A percentile compares a stretch with the other conserved stretches of the same genome.
Evolutionary conservation across 1,284 basidiomycete genomes (phyloP).

Genomic region (Coniferiporia weirii): DNA sequence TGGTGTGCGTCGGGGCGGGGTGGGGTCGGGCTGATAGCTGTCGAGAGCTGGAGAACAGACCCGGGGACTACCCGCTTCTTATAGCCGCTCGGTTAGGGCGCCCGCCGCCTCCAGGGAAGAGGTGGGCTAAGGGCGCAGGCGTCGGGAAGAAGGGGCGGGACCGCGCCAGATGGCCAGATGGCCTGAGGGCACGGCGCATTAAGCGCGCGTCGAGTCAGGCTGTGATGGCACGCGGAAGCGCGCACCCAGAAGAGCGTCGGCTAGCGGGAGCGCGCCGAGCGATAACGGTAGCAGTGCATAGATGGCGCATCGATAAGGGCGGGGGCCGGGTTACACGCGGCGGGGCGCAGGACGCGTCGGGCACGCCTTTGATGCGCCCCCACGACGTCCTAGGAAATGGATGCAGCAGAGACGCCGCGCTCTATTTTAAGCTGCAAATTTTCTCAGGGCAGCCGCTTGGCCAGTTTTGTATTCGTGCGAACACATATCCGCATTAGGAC

Average conservation of each 20-base stretch:
- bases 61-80: background rate
- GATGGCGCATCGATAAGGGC: background rate
- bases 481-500: background rate
- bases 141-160: background rate
- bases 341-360: background rate
- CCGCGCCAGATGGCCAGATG: background rate
- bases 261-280: background rate
- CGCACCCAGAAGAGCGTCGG: background rate
- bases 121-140: background rate
- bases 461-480: background rate
- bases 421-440: background rate
- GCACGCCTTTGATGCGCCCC: background rate
- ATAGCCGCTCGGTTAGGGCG: background rate
- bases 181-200: background rate
- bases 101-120: background rate
- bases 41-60: background rate
- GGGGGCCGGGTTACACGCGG: background rate
- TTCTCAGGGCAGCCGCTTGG: background rate
- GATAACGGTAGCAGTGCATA: background rate
- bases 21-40: background rate
- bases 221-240: background rate
- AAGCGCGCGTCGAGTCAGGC: slow-evolving; percentile 5
- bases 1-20: background rate
- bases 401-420: background rate
- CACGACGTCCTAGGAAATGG: background rate